Conservation (phyloP, 1,284 basidiomycete species). For the Cryptococcus depauperatus region DNA sequence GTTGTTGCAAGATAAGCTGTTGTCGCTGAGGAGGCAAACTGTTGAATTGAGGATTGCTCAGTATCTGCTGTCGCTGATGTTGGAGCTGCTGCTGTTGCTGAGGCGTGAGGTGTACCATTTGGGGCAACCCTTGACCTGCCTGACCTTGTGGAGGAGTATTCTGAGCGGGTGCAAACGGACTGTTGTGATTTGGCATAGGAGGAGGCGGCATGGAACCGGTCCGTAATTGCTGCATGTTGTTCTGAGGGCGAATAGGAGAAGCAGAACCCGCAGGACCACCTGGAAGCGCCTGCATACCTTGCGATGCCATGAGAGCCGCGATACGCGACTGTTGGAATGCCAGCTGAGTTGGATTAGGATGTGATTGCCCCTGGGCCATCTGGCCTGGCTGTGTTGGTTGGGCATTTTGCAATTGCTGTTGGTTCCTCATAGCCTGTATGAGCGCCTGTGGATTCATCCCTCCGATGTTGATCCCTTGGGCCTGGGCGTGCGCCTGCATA, state of each 20-base stretch:
- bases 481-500: constrained; percentile 11
- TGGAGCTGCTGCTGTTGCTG: constrained; percentile 34
- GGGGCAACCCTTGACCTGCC: no score
- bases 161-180: background rate
- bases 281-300: constrained; percentile 13
- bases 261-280: constrained; percentile 13
- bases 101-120: constrained; percentile 17
- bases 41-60: constrained; percentile 23
- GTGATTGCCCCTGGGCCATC: constrained; percentile 7
- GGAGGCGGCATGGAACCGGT: constrained; percentile 20
- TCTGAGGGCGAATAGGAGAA: constrained; percentile 14
- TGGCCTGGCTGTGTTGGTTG: constrained; percentile 23
- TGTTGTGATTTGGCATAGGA: constrained; percentile 17
- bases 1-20: constrained; percentile 25
- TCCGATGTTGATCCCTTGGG: constrained; percentile 7
- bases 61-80: constrained; percentile 14
- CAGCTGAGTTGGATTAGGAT: constrained; percentile 13
- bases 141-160: background rate
- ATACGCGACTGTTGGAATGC: constrained; percentile 16
- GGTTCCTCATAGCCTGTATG: constrained; percentile 17
- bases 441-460: constrained; percentile 15
- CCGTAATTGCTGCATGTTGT: background rate
- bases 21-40: constrained; percentile 30
- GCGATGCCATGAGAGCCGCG: no score
- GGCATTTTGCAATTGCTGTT: constrained; percentile 20